These are phyloP conservation scores for Colletotrichum acutatum DNA, from an alignment of 2,329 filamentous ascomycete genomes.

Conservation along the genomic window DNA sequence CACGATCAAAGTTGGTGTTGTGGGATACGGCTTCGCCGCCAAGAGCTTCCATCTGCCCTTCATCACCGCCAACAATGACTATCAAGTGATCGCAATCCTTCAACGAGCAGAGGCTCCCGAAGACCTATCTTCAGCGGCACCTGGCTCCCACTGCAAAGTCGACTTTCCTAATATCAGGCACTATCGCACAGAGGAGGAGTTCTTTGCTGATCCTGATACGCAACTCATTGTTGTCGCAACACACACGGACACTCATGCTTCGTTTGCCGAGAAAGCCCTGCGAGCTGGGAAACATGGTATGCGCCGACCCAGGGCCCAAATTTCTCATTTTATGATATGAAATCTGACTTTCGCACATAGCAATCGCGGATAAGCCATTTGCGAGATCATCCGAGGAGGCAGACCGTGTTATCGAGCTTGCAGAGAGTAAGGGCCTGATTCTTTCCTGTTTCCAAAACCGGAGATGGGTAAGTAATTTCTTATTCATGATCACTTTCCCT, in stretches of 20 bases:
- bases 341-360: slow-evolving; percentile 41
- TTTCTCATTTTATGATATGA: too few relatives aligned
- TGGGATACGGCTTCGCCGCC: slow-evolving; percentile 61
- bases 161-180: slow-evolving; percentile 62
- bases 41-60: slow-evolving; percentile 63
- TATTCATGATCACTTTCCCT: rapidly evolving
- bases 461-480: slow-evolving; percentile 11
- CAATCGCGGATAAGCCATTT: slow-evolving; percentile 76
- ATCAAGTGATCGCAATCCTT: slow-evolving; percentile 58
- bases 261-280: slow-evolving; percentile 65
- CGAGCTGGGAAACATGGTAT: slow-evolving; percentile 68
- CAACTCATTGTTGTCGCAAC: slow-evolving; percentile 73
- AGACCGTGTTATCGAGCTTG: slow-evolving; percentile 60
- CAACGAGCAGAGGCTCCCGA: slow-evolving; percentile 55
- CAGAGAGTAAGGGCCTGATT: slow-evolving; percentile 56
- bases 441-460: slow-evolving; percentile 63
- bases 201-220: slow-evolving; percentile 67
- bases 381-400: slow-evolving; percentile 68
- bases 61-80: slow-evolving; percentile 57
- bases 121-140: slow-evolving; percentile 40
- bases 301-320: neutral
- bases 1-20: slow-evolving; percentile 57
- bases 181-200: slow-evolving; percentile 67
- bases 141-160: slow-evolving; percentile 57
- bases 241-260: slow-evolving; percentile 60